phyloP scores from a whole-genome alignment of 2,329 filamentous ascomycete species.

The Cercospora canescens region DNA sequence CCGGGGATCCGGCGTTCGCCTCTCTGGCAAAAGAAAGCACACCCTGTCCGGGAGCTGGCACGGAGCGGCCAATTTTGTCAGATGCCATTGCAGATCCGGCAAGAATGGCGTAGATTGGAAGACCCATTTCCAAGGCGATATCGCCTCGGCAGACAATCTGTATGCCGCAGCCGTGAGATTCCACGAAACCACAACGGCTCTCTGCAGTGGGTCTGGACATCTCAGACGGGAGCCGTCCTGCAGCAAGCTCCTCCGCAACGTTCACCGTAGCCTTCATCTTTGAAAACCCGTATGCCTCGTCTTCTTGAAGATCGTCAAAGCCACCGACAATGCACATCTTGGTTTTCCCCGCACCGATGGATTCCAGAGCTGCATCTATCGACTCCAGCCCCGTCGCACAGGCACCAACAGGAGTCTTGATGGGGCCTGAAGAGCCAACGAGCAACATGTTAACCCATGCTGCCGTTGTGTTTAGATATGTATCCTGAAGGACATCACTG shows the following conservation, averaged over 20 bases:
- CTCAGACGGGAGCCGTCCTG: constrained; percentile 91
- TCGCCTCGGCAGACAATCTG: constrained; percentile 98
- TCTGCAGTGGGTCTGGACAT: constrained; percentile 98
- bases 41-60: constrained; percentile 94
- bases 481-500: constrained; percentile 98
- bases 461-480: constrained; percentile 99
- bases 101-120: constrained; percentile 93
- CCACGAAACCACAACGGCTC: constrained; percentile 97
- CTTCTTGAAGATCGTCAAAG: constrained; percentile 98
- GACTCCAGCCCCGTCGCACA: constrained; percentile 98
- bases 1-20: constrained; percentile 86
- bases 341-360: constrained; percentile 97
- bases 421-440: constrained; percentile 92
- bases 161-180: constrained; percentile 97
- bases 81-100: constrained; percentile 94
- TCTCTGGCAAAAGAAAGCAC: constrained; percentile 94
- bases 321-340: constrained; percentile 96
- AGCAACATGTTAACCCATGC: constrained; percentile 99
- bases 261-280: constrained; percentile 99
- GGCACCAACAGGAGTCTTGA: constrained; percentile 97
- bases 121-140: constrained; percentile 96
- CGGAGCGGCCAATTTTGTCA: constrained; percentile 97
- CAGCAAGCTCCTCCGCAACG: constrained; percentile 91
- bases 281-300: constrained; percentile 98
- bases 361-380: constrained; percentile 96